Conservation (phyloP, 345 rosid species). For the Capsella bursapastoris region DNA sequence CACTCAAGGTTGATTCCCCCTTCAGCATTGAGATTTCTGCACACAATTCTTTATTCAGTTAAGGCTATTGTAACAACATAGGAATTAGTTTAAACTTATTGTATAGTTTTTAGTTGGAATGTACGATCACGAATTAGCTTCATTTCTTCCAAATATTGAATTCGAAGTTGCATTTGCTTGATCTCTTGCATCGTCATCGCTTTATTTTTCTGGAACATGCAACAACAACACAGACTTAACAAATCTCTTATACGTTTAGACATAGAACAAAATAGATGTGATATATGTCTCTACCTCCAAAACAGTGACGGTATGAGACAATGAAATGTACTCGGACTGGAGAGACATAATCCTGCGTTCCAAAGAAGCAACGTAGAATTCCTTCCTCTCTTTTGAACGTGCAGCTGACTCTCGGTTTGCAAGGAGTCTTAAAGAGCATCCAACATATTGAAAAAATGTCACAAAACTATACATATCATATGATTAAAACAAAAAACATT, state of each 20-base stretch:
- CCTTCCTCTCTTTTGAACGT: slow-evolving; percentile 63
- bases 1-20: slow-evolving; percentile 16
- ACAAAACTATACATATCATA: background rate
- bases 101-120: too few relatives aligned
- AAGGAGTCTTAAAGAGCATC: slow-evolving; percentile 55
- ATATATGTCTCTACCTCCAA: slow-evolving; percentile 49
- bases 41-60: slow-evolving; percentile 54
- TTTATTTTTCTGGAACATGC: background rate
- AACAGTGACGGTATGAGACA: background rate
- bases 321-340: background rate
- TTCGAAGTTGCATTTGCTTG: slow-evolving; percentile 50
- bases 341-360: slow-evolving; percentile 47
- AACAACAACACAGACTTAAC: background rate
- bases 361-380: slow-evolving; percentile 47
- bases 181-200: background rate
- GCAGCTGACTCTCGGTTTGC: slow-evolving; percentile 68
- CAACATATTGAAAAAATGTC: background rate
- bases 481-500: background rate
- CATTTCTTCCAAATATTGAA: slow-evolving; percentile 69
- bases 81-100: too few relatives aligned
- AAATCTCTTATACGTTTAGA: background rate
- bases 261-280: background rate
- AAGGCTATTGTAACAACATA: slow-evolving; percentile 58
- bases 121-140: slow-evolving; percentile 57
- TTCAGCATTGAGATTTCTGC: slow-evolving; percentile 69